Base-by-base conservation (phyloP, 192 early-diverging fungal species). In the Backusella luteola region DNA sequence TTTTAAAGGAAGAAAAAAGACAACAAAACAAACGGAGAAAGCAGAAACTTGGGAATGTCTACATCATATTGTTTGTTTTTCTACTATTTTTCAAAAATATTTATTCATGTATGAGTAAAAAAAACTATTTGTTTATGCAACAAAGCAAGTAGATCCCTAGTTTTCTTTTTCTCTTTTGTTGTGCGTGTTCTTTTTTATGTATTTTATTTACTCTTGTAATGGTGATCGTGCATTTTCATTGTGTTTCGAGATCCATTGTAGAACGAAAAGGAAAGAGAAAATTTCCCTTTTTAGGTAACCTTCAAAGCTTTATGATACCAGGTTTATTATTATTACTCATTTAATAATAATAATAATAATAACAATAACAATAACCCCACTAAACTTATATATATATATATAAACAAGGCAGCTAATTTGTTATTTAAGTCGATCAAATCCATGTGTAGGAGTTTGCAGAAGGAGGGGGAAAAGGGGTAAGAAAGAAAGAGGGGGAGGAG, bases 361-460 rank as follows among this genome's bases (percentile, higher is more conserved):
- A 56, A 23, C 21, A 19, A n/a, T 14, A 44, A 23, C 21, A 53
- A 21, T 53, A 49, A 19, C 2, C 19, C 3, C 21, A 26, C 53
- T 56, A 56, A 56, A 56, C 8, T 23, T 23, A 56, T 59, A 26
- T 8, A 26, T 23, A 59, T 39, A 39, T 39, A 39, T 39, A 39
- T 39, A 23, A 59, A 59, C 23, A 26, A 59, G 46, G n/a, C 46
- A 49, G 46, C 46, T n/a, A 59, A 26, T 59, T 23, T 59, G 23
- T 26, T 59, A 26, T 26, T 26, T 3, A 26, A 26, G 53, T 59
- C 23, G 53, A 59, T 59, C 53, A 59, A 49, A 59, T 12, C 53
- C 53, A 59, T 59, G 53, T 59, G 53, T 59, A 59, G 53, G 53
- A 59, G 53, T 59, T 23, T 59, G 53, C 53, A 59, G 53, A 59